Evolutionary conservation across 1,284 basidiomycete genomes (phyloP).

Genomic region (Trametes sp.): DNA sequence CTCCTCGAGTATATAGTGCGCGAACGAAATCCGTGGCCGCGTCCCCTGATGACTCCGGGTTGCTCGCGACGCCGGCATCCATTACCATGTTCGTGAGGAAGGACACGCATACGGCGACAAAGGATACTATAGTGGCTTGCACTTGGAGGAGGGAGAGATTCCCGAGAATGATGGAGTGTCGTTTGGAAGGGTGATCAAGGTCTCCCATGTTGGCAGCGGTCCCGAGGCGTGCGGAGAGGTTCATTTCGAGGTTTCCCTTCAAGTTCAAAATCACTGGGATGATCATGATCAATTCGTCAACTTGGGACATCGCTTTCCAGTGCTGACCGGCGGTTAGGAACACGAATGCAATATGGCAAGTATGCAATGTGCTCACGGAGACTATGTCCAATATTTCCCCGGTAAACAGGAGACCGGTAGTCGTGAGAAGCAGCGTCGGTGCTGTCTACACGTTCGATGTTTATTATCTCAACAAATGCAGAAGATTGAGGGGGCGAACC

Average conservation of each 20-base stretch:
- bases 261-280: slow-evolving; percentile 95
- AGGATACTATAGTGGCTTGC: slow-evolving; percentile 91
- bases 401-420: slow-evolving; percentile 82
- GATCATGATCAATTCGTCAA: slow-evolving; percentile 97
- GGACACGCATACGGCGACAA: slow-evolving; percentile 83
- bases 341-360: neutral
- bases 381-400: slow-evolving; percentile 89
- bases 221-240: slow-evolving; percentile 80
- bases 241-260: slow-evolving; percentile 98
- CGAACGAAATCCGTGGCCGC: neutral
- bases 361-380: slow-evolving; percentile 60
- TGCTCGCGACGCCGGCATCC: slow-evolving; percentile 22
- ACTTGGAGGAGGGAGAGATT: slow-evolving; percentile 92
- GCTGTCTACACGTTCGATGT: slow-evolving; percentile 57
- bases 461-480: slow-evolving; percentile 1
- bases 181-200: slow-evolving; percentile 76
- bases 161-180: slow-evolving; percentile 78
- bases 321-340: slow-evolving; percentile 51
- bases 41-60: slow-evolving; percentile 1
- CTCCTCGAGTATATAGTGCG: slow-evolving; percentile 15
- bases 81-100: slow-evolving; percentile 69
- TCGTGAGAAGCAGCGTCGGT: slow-evolving; percentile 76
- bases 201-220: slow-evolving; percentile 89
- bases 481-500: slow-evolving; percentile 45
- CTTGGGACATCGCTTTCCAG: slow-evolving; percentile 89